Percentiles rank a stretch among this genome's conserved stretches.
These are phyloP conservation scores for Salix arbutifolia DNA, from an alignment of 345 rosid genomes.

Conservation along the genomic window DNA sequence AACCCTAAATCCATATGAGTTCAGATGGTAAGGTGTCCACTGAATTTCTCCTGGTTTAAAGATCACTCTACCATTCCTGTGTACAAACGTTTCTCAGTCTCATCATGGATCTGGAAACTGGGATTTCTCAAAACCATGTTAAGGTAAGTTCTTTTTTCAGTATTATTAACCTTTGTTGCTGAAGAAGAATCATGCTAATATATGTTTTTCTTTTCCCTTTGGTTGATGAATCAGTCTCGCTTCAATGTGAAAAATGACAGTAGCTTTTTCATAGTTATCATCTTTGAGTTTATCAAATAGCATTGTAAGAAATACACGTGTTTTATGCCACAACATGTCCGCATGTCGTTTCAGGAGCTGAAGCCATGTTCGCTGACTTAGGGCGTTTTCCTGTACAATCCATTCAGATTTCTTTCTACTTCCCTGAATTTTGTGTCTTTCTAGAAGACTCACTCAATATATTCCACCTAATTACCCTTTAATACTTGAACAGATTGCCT, in stretches of 20 bases:
- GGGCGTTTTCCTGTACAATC: constrained; percentile 91
- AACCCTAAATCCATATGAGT: background rate
- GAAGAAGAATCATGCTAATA: background rate
- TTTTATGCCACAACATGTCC: background rate
- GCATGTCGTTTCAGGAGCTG: constrained; percentile 59
- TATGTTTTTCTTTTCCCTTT: background rate
- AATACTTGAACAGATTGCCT: constrained; percentile 58
- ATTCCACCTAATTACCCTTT: constrained; percentile 2
- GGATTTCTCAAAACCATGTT: constrained; percentile 31
- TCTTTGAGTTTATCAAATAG: background rate
- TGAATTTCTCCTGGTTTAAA: background rate
- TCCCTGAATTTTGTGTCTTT: constrained; percentile 9
- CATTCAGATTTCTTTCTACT: constrained; percentile 58
- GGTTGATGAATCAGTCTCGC: background rate
- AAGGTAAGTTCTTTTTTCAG: constrained; percentile 42
- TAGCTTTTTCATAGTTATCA: background rate
- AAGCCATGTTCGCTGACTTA: constrained; percentile 98
- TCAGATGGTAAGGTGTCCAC: background rate
- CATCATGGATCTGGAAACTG: constrained; percentile 65
- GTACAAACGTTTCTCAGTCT: background rate
- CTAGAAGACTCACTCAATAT: constrained; percentile 1
- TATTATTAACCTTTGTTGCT: background rate
- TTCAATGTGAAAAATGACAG: background rate
- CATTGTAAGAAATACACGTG: background rate
- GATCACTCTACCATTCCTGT: background rate